phyloP scores from a whole-genome alignment of 2,329 filamentous ascomycete species.

The Ampelomyces quisqualis region DNA sequence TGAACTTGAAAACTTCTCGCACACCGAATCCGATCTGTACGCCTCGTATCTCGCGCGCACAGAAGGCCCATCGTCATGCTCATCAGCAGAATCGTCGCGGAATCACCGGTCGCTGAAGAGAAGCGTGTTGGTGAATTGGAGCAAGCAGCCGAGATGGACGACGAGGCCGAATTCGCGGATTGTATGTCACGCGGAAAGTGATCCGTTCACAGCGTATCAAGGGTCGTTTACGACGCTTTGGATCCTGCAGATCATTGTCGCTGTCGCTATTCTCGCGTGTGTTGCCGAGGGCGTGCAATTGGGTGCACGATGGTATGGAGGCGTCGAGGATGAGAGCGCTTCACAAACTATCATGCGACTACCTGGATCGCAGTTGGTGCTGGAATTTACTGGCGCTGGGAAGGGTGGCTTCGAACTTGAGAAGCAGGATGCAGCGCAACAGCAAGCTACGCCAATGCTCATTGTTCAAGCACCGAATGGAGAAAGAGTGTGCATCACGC shows the following conservation, averaged over 20 bases:
- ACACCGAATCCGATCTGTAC: slow-evolving; percentile 30
- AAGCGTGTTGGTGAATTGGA: slow-evolving; percentile 14
- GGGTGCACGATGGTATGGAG: slow-evolving; percentile 21
- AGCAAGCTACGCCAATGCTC: slow-evolving; percentile 15
- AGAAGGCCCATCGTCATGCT: slow-evolving; percentile 6
- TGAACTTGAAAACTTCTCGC: slow-evolving; percentile 29
- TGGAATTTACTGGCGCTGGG: slow-evolving; percentile 26
- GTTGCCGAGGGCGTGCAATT: slow-evolving; percentile 29
- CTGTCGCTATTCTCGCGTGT: slow-evolving; percentile 29
- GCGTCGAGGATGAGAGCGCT: neutral
- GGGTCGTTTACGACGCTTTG: slow-evolving; percentile 28
- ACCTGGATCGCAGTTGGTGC: slow-evolving; percentile 24
- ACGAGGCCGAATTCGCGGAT: slow-evolving; percentile 17
- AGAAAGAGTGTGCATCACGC: slow-evolving; percentile 25
- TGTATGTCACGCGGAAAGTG: slow-evolving; percentile 23
- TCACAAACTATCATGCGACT: slow-evolving; percentile 16
- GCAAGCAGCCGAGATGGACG: slow-evolving; percentile 6
- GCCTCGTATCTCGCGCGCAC: slow-evolving; percentile 19
- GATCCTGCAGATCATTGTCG: slow-evolving; percentile 30
- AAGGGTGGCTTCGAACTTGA: slow-evolving; percentile 22
- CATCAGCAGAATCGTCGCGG: too few species aligned
- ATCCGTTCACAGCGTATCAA: slow-evolving; percentile 22
- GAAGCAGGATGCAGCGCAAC: slow-evolving; percentile 13
- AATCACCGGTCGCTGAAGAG: slow-evolving; percentile 21
- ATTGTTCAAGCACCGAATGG: slow-evolving; percentile 17